Evolutionary conservation across 2,329 filamentous ascomycete genomes (phyloP).

Genomic region (Fusarium lateritium): DNA sequence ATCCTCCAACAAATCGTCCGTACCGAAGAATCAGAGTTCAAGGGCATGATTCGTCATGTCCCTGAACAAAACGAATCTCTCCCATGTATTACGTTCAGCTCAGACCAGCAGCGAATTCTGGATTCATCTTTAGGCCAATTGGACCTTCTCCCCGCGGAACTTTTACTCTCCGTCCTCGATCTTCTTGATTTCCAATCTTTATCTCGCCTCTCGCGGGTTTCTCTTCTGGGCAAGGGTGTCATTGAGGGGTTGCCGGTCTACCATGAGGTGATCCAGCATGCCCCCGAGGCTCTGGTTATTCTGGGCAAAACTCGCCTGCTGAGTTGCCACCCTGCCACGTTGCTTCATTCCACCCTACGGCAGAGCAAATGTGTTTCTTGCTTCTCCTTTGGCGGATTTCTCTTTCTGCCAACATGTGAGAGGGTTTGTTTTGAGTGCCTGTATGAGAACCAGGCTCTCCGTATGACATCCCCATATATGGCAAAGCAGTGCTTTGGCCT

Average conservation of each 20-base stretch:
- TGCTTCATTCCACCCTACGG: conserved; percentile 43
- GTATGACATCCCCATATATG: conserved; percentile 42
- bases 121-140: conserved; percentile 48
- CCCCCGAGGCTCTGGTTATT: conserved; percentile 47
- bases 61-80: conserved; percentile 21
- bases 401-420: conserved; percentile 53
- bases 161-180: conserved; percentile 45
- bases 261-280: conserved; percentile 61
- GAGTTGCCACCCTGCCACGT: conserved; percentile 38
- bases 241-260: conserved; percentile 53
- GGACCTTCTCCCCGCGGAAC: conserved; percentile 47
- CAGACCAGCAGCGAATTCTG: conserved; percentile 18
- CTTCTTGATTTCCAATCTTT: conserved; percentile 51
- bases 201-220: conserved; percentile 49
- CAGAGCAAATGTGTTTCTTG: conserved; percentile 50
- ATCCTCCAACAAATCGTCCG: conserved; percentile 32
- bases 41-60: conserved; percentile 37
- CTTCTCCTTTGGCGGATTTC: conserved; percentile 48
- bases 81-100: conserved; percentile 23
- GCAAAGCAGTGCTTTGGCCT: conserved; percentile 48
- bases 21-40: conserved; percentile 38
- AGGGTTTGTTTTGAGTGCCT: conserved; percentile 53
- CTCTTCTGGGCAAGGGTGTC: conserved; percentile 43
- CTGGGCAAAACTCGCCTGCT: conserved; percentile 46
- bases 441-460: conserved; percentile 44